Base-by-base conservation (phyloP, 2,329 filamentous ascomycete species). In the Lasiodiplodia gonubiensis region DNA sequence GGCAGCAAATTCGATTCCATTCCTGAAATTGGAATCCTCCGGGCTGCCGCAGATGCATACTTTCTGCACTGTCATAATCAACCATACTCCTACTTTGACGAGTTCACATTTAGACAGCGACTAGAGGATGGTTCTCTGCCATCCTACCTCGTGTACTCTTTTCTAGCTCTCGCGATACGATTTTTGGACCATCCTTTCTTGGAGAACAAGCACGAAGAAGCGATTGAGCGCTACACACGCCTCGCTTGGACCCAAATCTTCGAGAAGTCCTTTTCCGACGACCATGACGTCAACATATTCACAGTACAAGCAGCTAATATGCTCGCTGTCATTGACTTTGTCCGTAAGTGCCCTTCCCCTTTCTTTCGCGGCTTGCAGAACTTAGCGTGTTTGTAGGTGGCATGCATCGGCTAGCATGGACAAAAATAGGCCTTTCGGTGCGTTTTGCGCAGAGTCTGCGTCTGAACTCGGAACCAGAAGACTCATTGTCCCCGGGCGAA, bases 51-150 rank as follows among this genome's bases (percentile, higher is more conserved):
- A 16, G 71, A 76, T 66, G 73, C 72, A 5, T 81, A 76, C 61
- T 80, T 81, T 63, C 39, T 49, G 8, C 76, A 73, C 54, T 74
- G 72, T 30, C 79, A 80, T 37, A 79, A 79, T 42, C 77, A 80
- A 37, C 79, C 79, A 0, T 81, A 81, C 68, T 76, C 72, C 0
- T 79, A 76, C 65, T 79, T 80, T 67, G 77, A 79, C 33, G 78
- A 80, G 61, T 53, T 48, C 0, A 72, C 68, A 2, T 80, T 81
- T 63, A 73, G 78, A 5, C 69, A 71, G 21, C 70, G 70, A 27
- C 67, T 79, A 1, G 69, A 73, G 7, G 67, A 70, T 10, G 70
- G 70, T 3, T n/a, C 30, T 7, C 33, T 79, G 0, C 74, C 78
- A 4, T 67, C 71, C 14, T 75, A 75, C 42, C 66, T 80, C 30